These are phyloP conservation scores for Spergularia azorica DNA, from an alignment of 179 eudicot species.

Conservation along the genomic window DNA sequence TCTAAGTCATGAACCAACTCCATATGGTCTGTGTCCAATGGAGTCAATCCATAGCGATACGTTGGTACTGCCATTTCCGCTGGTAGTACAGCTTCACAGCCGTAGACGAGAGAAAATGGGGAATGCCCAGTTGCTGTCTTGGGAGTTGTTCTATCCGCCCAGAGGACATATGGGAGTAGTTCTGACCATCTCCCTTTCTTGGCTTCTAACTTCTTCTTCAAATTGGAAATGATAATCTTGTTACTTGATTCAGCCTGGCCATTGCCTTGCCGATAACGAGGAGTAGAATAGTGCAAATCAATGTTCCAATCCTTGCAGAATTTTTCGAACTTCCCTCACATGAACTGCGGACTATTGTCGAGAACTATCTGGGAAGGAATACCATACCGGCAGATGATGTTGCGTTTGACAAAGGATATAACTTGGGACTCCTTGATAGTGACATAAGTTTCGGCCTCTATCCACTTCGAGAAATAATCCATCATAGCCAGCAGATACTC, in stretches of 20 bases:
- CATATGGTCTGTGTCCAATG: no score
- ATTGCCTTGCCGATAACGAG: not conserved
- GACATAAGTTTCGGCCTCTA: not conserved
- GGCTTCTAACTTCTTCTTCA: not conserved
- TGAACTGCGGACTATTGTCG: not conserved
- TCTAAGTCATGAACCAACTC: no score
- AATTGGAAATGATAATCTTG: not conserved
- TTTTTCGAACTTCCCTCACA: not conserved
- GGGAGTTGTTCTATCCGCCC: not conserved
- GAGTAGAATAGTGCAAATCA: no score
- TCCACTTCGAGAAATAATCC: not conserved
- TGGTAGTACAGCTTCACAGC: not conserved
- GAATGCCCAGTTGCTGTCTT: not conserved
- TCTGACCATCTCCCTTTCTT: not conserved
- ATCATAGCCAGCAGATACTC: not conserved
- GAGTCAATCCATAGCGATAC: no score
- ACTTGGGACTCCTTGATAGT: not conserved
- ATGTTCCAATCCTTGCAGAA: not conserved
- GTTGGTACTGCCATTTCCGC: no score
- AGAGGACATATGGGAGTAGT: not conserved
- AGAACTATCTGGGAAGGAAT: not conserved
- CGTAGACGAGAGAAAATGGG: not conserved
- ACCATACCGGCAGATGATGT: no score
- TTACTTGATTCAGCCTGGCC: constrained; percentile 5
- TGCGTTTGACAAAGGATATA: not conserved